These are phyloP conservation scores for Plasmodium malariae DNA, from an alignment of 169 alveolate species.

Conservation along the genomic window DNA sequence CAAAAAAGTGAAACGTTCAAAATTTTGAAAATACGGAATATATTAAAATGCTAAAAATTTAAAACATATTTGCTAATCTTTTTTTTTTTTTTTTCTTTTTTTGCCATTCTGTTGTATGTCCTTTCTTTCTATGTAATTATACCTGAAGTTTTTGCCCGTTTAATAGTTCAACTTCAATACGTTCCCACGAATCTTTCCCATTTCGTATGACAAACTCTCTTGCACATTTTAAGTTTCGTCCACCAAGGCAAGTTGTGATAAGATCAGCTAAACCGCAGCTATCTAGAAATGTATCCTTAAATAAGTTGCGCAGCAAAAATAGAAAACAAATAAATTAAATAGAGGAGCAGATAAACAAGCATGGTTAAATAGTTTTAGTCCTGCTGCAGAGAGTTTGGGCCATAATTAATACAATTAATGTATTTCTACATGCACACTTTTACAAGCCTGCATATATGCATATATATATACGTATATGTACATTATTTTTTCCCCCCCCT, in stretches of 20 bases:
- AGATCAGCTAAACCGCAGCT: constrained; percentile 95
- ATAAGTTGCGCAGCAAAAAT: too few relatives aligned
- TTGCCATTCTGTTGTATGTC: neutral
- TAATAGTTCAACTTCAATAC: constrained; percentile 90
- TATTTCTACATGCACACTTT: neutral
- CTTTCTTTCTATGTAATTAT: constrained; percentile 3
- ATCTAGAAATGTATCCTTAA: constrained; percentile 93
- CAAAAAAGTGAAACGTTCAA: too few relatives aligned
- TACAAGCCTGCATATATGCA: neutral
- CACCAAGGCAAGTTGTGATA: constrained; percentile 94
- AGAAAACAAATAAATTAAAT: too few relatives aligned
- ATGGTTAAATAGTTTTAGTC: too few relatives aligned
- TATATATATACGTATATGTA: neutral
- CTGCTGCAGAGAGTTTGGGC: too few relatives aligned
- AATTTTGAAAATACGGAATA: too few relatives aligned
- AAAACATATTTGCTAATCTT: neutral
- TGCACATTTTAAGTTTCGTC: constrained; percentile 93
- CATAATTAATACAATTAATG: constrained; percentile 5
- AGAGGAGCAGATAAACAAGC: too few relatives aligned
- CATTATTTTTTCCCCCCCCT: constrained; percentile 2
- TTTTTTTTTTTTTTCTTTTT: neutral
- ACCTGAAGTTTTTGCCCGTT: constrained; percentile 93
- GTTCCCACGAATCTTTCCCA: constrained; percentile 90
- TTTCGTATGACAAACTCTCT: constrained; percentile 90
- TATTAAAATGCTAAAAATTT: neutral